Percentiles rank a stretch among this genome's conserved stretches.
phyloP scores from a whole-genome alignment of 2,329 filamentous ascomycete genomes.

The Sphaceloma murrayae region DNA sequence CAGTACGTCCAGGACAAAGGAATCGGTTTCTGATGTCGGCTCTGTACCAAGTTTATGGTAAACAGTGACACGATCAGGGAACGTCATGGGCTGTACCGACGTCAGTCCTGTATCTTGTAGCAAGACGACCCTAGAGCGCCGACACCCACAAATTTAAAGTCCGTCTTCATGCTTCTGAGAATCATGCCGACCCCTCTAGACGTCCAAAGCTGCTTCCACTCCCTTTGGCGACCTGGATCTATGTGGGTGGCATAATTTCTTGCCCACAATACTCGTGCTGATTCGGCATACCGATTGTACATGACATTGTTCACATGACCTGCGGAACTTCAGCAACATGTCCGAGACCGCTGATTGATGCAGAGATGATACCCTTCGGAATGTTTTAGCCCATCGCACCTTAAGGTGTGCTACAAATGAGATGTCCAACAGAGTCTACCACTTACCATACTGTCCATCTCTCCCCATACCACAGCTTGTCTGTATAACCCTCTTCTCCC shows the following conservation, averaged over 20 bases:
- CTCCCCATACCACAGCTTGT: constrained; percentile 69
- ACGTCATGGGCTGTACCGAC: constrained; percentile 60
- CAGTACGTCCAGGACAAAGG: constrained; percentile 51
- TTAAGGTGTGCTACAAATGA: neutral
- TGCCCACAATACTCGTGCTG: constrained; percentile 68
- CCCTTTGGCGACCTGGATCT: constrained; percentile 49
- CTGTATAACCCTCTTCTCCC: constrained; percentile 53
- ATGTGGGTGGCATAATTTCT: constrained; percentile 56
- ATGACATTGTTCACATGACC: constrained; percentile 80
- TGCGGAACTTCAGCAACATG: constrained; percentile 26
- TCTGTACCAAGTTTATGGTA: constrained; percentile 62
- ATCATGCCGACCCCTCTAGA: constrained; percentile 63
- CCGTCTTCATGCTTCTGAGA: constrained; percentile 65
- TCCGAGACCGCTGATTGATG: too few species aligned
- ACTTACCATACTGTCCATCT: constrained; percentile 59
- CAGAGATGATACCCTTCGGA: constrained; percentile 5
- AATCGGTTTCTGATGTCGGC: constrained; percentile 42
- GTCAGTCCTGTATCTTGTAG: neutral
- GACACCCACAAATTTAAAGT: constrained; percentile 83
- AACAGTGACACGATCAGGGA: constrained; percentile 71
- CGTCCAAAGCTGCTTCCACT: constrained; percentile 62
- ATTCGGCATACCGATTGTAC: constrained; percentile 77
- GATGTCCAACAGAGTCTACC: too few species aligned
- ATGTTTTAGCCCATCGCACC: constrained; percentile 7
- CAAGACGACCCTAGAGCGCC: neutral